Evolutionary conservation across 768 basidiomycete genomes (phyloP).

Genomic region (Polyporus arcularius): DNA sequence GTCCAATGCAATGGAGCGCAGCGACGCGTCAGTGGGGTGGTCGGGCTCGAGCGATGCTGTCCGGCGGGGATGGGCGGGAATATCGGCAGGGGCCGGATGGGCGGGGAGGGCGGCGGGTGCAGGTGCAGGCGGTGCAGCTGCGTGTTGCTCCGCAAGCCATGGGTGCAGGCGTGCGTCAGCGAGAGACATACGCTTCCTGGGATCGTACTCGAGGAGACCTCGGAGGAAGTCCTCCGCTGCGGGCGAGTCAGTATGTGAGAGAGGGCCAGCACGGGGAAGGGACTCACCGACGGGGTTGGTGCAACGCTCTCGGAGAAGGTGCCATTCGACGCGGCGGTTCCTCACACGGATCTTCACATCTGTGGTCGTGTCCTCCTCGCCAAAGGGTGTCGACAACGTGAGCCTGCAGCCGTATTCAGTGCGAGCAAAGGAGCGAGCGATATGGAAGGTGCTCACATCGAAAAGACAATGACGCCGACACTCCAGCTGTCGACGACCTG

Average conservation of each 20-base stretch:
- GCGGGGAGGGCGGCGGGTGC: background rate
- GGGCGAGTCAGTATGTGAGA: slow-evolving; percentile 5
- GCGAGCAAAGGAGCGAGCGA: background rate
- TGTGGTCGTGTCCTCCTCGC: slow-evolving; percentile 64
- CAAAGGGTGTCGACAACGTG: slow-evolving; percentile 76
- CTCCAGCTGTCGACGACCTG: slow-evolving; percentile 95
- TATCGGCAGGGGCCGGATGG: background rate
- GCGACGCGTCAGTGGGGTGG: slow-evolving; percentile 16
- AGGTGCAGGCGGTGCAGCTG: background rate
- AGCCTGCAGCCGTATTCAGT: slow-evolving; percentile 49
- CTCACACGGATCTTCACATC: slow-evolving; percentile 65
- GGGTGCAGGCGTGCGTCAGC: slow-evolving; percentile 67
- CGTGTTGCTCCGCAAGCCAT: slow-evolving; percentile 55
- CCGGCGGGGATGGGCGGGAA: background rate
- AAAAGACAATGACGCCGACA: slow-evolving; percentile 91
- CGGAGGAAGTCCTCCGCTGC: slow-evolving; percentile 68
- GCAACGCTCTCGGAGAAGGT: slow-evolving; percentile 38
- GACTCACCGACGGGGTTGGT: slow-evolving; percentile 52
- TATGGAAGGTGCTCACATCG: slow-evolving; percentile 60
- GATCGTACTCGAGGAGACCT: slow-evolving; percentile 64
- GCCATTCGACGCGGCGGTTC: slow-evolving; percentile 65
- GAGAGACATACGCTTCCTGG: slow-evolving; percentile 69
- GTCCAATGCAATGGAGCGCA: slow-evolving; percentile 17
- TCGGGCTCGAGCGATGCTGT: slow-evolving; percentile 13
- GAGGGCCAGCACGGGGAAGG: background rate